Evolutionary conservation across 495 filamentous ascomycete genomes (phyloP).

Genomic region (Talaromyces trachyspermus): DNA sequence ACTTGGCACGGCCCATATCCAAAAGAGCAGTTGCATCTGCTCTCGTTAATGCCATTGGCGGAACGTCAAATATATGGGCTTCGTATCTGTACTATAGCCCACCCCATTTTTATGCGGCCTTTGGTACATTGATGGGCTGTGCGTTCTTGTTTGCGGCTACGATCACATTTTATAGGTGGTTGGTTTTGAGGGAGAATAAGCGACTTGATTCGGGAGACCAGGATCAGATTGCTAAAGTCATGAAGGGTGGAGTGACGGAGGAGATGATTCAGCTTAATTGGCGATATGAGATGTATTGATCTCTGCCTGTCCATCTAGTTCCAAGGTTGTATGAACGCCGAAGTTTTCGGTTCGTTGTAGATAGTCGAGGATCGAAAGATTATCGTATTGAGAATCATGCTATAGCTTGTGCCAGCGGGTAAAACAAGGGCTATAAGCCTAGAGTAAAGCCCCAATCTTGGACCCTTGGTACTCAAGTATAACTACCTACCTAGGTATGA

Average conservation of each 20-base stretch:
- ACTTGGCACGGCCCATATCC: slow-evolving; percentile 69
- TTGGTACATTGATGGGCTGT: slow-evolving; percentile 27
- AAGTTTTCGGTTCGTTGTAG: not conserved
- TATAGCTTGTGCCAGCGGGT: no score
- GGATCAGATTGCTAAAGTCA: slow-evolving; percentile 22
- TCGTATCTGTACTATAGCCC: slow-evolving; percentile 29
- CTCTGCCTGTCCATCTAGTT: not conserved
- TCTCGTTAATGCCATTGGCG: slow-evolving; percentile 67
- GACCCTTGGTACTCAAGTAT: no score
- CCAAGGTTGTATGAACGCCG: not conserved
- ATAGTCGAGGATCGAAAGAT: slow-evolving; percentile 7
- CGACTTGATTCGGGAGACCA: slow-evolving; percentile 25
- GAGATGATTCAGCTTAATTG: slow-evolving; percentile 33
- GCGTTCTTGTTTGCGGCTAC: slow-evolving; percentile 24
- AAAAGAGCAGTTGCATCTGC: slow-evolving; percentile 79
- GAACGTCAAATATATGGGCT: slow-evolving; percentile 33
- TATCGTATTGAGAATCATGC: no score
- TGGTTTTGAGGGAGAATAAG: slow-evolving; percentile 27
- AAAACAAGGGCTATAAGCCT: no score
- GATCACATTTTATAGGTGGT: slow-evolving; percentile 28
- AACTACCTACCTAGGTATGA: no score
- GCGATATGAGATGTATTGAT: slow-evolving; percentile 37
- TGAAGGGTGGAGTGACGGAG: slow-evolving; percentile 31
- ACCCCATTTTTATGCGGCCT: slow-evolving; percentile 30
- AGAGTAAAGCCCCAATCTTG: no score